Evolutionary conservation across 345 rosid genomes (phyloP), one percentile per base, ranked within the genome.

Genomic region (Gossypium anomalum): DNA sequence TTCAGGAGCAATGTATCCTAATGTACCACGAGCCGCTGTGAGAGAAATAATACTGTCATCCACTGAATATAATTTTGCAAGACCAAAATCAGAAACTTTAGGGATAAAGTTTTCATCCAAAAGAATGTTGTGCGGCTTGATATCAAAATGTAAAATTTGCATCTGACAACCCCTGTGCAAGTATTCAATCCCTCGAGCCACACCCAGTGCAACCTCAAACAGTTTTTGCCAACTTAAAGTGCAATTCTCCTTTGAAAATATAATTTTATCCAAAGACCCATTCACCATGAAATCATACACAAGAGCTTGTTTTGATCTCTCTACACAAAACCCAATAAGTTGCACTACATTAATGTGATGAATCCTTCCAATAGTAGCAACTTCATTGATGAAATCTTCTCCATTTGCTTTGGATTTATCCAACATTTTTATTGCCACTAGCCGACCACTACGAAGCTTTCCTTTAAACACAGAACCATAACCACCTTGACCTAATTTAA

Each of bases 131-230:
- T 34, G 7, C 41, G 41, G 41, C 41, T 62, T 62, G 45, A 62
- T 62, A 23, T 77, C 72, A 23, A 77, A 62, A 72, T 77, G 67
- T 7, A 77, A 55, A 55, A 77, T 64, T 14, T 57, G 69, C 64
- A 62, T 52, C 0, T 52, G 72, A 61, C 79, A 77, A 1, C 75
- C 63, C 0, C 14, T 5, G 12, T 77, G 76, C 3, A 77, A 38
- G 27, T 77, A 72, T 17, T 65, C 65, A 53, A 72, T 77, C 8
- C 76, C 76, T 51, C 72, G 44, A 57, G 80, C 81, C 19, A 68
- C 66, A 7, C 78, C 51, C 2, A 48, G n/a, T 12, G 71, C 53
- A 0, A 19, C 25, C 9, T 59, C 63, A 22, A 59, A 59, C 38
- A 59, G 3, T 13, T 59, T 59, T 59, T 59, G 38, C 63, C 63